Percentiles rank a stretch among this genome's conserved stretches.
Evolutionary conservation across 2,329 filamentous ascomycete species (phyloP).

Genomic region (Shiraia sp.): DNA sequence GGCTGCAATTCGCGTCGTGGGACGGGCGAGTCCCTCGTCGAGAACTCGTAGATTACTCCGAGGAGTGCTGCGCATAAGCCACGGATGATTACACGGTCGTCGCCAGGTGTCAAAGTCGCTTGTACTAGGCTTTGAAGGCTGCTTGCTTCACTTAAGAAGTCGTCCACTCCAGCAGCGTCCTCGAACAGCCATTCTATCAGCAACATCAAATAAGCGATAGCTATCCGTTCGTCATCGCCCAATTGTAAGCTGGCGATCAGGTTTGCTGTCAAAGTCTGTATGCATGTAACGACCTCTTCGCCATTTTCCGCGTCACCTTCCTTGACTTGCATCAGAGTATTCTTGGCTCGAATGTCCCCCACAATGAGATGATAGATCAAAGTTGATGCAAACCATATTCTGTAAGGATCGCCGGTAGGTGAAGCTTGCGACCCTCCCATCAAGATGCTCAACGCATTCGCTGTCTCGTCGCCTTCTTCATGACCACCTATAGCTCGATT

Average conservation of each 20-base stretch:
- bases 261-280: constrained; percentile 85
- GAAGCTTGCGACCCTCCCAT: constrained; percentile 67
- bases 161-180: constrained; percentile 86
- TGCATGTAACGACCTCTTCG: constrained; percentile 92
- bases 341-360: constrained; percentile 79
- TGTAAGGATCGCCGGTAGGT: constrained; percentile 77
- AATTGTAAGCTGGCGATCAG: constrained; percentile 78
- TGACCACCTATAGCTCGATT: constrained; percentile 88
- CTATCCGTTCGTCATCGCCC: constrained; percentile 75
- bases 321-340: constrained; percentile 75
- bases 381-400: constrained; percentile 85
- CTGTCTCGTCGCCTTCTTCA: constrained; percentile 75
- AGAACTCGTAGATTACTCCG: constrained; percentile 93
- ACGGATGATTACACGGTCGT: constrained; percentile 69
- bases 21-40: constrained; percentile 93
- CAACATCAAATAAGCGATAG: constrained; percentile 86
- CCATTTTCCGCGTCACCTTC: constrained; percentile 88
- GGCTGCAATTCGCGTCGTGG: constrained; percentile 79
- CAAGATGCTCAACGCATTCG: constrained; percentile 85
- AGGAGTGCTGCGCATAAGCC: constrained; percentile 84
- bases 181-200: constrained; percentile 91
- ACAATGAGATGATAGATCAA: constrained; percentile 84
- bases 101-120: constrained; percentile 59
- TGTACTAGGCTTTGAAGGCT: constrained; percentile 87
- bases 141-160: constrained; percentile 89